Evolutionary conservation across 2,329 filamentous ascomycete genomes (phyloP), one percentile per base, ranked within the genome.

Genomic region (Aspergillus sp.): DNA sequence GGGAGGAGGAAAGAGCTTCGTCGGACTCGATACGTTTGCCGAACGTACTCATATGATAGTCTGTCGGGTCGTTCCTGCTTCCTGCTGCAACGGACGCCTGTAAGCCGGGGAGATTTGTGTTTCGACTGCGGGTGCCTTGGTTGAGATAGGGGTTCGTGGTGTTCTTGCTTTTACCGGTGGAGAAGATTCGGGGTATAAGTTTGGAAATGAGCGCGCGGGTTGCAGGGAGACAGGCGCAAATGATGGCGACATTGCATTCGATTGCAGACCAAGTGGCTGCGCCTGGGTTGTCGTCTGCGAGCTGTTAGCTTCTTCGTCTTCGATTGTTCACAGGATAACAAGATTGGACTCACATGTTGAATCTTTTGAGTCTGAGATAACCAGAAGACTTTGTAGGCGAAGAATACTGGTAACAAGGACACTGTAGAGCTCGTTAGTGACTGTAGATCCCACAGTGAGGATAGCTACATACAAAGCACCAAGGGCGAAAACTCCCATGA

Each of bases 201-300:
- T 55, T 61, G 17, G 69, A 64, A 12, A 71, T 52, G 55, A 70
- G 63, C 14, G 66, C 64, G 31, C 67, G 64, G 3, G 62, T 70
- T 39, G 66, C 70, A 6, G 75, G 75, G 44, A 77, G 71, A 41
- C 69, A 75, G 52, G 73, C 73, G 62, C 74, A 76, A 41, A 78
- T 73, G 33, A 78, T 76, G 19, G 71, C 75, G 51, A 75, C 66
- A 44, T 77, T 77, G 60, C 73, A 71, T 67, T 78, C 75, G 39
- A 77, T 68, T 14, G 74, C 69, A 9, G 75, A 77, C 75, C 75
- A 78, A 48, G 75, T 73, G 61, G 79, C 78, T 35, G 77, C 74
- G 17, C 68, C 67, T 33, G 72, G 60, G 43, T 72, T 72, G 55
- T 72, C 67, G 27, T 68, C 70, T 72, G 35, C 6, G 6, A 15